These are phyloP conservation scores for Asparagopsis taxiformis DNA, from an alignment of 31 red algal genomes.

Conservation along the genomic window DNA sequence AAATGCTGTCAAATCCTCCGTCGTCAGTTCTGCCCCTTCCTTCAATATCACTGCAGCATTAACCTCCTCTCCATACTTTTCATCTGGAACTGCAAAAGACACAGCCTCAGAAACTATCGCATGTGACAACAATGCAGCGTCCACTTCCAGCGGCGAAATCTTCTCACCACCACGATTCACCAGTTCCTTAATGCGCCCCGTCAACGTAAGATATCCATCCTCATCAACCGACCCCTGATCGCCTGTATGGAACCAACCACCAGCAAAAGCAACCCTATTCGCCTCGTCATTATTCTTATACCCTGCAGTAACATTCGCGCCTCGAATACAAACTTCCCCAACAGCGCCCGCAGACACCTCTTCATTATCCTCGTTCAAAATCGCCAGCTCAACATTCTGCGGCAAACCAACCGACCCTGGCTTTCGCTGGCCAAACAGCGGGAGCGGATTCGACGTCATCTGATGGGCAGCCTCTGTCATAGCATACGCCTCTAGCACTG, in stretches of 20 bases:
- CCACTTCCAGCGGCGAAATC: constrained; percentile 94
- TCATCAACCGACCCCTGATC: constrained; percentile 84
- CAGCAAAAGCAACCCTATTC: constrained; percentile 74
- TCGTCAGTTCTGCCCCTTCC: constrained; percentile 28
- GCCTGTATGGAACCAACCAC: constrained; percentile 97
- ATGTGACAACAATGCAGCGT: constrained; percentile 69
- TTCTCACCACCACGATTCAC: constrained; percentile 98
- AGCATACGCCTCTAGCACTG: constrained; percentile 92
- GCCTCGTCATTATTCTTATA: constrained; percentile 79
- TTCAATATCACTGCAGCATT: constrained; percentile 89
- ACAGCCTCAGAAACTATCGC: constrained; percentile 82
- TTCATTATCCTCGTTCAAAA: constrained; percentile 40
- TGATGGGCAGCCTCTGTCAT: constrained; percentile 95
- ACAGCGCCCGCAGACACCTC: constrained; percentile 29
- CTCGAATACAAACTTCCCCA: constrained; percentile 86
- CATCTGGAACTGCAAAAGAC: constrained; percentile 86
- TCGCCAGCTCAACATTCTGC: constrained; percentile 55
- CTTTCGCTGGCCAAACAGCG: constrained; percentile 53
- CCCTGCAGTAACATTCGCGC: constrained; percentile 86
- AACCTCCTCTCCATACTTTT: constrained; percentile 94
- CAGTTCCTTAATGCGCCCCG: constrained; percentile 94
- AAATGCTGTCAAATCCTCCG: constrained; percentile 60
- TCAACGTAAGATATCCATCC: constrained; percentile 93
- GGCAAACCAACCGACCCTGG: constrained; percentile 71
- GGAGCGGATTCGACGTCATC: constrained; percentile 94